These are phyloP conservation scores for Diaporthe sp. DNA, from an alignment of 2,329 filamentous ascomycete species.

Conservation along the genomic window DNA sequence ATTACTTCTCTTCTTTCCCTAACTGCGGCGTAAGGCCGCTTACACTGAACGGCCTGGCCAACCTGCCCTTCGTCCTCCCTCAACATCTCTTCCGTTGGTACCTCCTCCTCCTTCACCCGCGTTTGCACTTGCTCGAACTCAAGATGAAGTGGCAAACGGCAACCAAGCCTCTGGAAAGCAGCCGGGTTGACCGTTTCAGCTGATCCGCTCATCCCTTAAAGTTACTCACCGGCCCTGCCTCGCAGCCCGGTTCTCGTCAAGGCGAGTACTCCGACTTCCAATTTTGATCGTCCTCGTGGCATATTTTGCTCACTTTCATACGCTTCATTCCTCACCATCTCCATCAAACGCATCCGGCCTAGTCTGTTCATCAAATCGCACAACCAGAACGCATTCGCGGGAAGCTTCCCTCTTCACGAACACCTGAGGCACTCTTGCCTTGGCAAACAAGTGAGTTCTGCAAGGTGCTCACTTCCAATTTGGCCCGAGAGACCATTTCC, in stretches of 20 bases:
- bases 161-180: background rate
- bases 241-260: background rate
- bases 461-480: background rate
- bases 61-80: too few relatives aligned
- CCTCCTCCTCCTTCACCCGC: background rate
- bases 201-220: background rate
- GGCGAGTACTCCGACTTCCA: background rate
- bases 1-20: background rate
- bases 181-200: background rate
- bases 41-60: background rate
- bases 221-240: background rate
- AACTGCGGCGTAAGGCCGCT: too few relatives aligned
- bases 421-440: background rate
- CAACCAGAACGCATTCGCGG: too few relatives aligned
- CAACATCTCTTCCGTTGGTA: background rate
- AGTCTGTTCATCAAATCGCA: background rate
- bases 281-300: background rate
- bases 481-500: background rate
- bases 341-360: background rate
- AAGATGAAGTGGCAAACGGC: too few relatives aligned
- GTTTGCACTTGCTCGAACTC: background rate
- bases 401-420: background rate
- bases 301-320: background rate
- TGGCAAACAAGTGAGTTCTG: background rate
- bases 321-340: too few relatives aligned